Percentiles rank a stretch among this genome's conserved stretches.
These are phyloP conservation scores for Mycena capillaripes DNA, from an alignment of 768 basidiomycete species.

Conservation along the genomic window DNA sequence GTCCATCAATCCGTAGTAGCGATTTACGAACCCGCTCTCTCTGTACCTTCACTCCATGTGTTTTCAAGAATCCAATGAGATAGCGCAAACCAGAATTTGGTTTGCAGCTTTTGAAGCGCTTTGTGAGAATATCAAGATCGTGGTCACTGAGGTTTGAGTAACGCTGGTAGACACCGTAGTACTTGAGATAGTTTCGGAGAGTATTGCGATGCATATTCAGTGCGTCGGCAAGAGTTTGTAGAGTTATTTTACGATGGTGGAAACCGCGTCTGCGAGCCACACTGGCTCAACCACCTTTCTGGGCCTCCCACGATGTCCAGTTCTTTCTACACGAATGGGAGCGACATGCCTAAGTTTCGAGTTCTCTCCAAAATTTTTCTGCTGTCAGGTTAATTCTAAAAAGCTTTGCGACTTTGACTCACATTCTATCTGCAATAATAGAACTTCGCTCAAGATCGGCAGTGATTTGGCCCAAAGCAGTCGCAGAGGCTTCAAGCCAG, in stretches of 20 bases:
- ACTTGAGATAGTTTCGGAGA: background rate
- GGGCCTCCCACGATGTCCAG: conserved; percentile 2
- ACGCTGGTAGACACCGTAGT: background rate
- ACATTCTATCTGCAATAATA: background rate
- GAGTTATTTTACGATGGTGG: background rate
- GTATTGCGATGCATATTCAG: background rate
- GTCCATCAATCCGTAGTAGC: background rate
- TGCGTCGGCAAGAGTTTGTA: background rate
- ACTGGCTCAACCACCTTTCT: background rate
- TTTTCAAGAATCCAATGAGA: conserved; percentile 5
- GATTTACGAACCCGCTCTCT: background rate
- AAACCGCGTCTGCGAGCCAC: conserved; percentile 10
- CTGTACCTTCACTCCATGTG: background rate
- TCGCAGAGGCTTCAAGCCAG: background rate
- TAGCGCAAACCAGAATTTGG: background rate
- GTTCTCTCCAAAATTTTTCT: too few species aligned
- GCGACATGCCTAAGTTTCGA: background rate
- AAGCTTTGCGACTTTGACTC: background rate
- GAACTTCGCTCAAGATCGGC: background rate
- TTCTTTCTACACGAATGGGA: background rate
- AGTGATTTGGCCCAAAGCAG: background rate
- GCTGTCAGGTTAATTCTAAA: too few species aligned
- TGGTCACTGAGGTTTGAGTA: background rate
- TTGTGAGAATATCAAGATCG: conserved; percentile 6
- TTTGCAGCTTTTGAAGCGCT: background rate